Conservation (phyloP, 169 alveolate species). For the Cryptosporidium bovis region DNA sequence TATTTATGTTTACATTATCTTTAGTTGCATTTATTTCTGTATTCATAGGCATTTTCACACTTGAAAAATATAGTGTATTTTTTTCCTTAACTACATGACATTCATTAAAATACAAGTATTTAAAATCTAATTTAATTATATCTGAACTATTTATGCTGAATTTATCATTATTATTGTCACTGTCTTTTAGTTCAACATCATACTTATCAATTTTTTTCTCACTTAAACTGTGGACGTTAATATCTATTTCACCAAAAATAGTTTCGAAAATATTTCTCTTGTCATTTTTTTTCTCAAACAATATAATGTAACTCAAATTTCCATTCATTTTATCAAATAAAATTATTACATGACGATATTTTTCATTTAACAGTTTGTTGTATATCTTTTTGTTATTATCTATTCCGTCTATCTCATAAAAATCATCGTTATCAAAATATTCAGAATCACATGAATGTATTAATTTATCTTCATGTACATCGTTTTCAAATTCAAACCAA, state of each 20-base stretch:
- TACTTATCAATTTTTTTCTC: background rate
- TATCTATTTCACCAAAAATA: background rate
- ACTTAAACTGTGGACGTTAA: background rate
- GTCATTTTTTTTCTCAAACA: background rate
- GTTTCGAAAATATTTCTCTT: background rate
- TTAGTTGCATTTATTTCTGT: too few species aligned
- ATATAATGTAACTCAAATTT: background rate
- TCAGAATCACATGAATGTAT: background rate
- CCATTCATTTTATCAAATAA: background rate
- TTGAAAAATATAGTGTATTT: too few species aligned
- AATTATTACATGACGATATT: background rate
- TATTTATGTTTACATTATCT: too few species aligned
- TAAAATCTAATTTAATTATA: too few species aligned
- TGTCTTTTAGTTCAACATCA: too few species aligned
- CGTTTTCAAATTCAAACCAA: slow-evolving; percentile 1
- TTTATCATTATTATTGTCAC: too few species aligned
- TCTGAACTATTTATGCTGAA: too few species aligned
- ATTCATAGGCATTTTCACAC: too few species aligned
- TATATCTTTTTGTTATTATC: background rate
- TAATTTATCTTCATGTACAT: background rate
- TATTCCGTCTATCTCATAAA: background rate
- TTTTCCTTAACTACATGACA: too few species aligned
- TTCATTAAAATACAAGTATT: too few species aligned
- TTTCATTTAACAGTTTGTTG: background rate
- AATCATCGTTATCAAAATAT: background rate